Percentiles rank a stretch among this genome's conserved stretches.
These are phyloP conservation scores for Yamagishiella unicocca DNA, from an alignment of 139 green algal genomes.

Conservation along the genomic window DNA sequence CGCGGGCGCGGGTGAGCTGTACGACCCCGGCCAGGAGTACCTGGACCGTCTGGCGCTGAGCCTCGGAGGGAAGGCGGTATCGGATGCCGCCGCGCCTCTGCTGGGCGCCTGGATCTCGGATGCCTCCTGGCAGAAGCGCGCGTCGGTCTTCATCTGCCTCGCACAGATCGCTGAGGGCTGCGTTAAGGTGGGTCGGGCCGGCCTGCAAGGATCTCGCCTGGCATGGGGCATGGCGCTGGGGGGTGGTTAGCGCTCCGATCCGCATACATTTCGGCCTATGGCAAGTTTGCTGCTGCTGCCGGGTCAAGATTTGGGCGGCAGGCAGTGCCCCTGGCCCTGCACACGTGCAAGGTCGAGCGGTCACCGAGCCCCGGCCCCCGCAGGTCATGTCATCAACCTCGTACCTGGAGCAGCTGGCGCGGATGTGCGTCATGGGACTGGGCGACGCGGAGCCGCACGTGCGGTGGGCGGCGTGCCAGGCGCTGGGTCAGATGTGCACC, in stretches of 20 bases:
- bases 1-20: slow-evolving; percentile 78
- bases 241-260: too few species aligned
- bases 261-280: too few species aligned
- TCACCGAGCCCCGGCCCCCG: not conserved
- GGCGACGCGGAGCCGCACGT: slow-evolving; percentile 85
- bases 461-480: slow-evolving; percentile 97
- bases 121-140: slow-evolving; percentile 91
- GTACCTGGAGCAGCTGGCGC: slow-evolving; percentile 82
- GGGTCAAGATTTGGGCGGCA: too few species aligned
- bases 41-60: slow-evolving; percentile 94
- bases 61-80: slow-evolving; percentile 92
- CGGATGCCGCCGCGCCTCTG: slow-evolving; percentile 73
- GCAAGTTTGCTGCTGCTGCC: too few species aligned
- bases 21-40: slow-evolving; percentile 84
- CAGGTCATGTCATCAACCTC: slow-evolving; percentile 77
- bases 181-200: slow-evolving; percentile 85
- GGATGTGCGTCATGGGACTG: slow-evolving; percentile 86
- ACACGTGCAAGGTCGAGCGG: too few species aligned
- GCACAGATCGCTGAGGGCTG: slow-evolving; percentile 98
- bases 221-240: too few species aligned
- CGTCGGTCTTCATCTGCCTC: slow-evolving; percentile 92
- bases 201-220: too few species aligned
- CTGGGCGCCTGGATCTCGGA: slow-evolving; percentile 84
- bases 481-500: slow-evolving; percentile 98
- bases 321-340: too few species aligned